phyloP scores from a whole-genome alignment of 148 eudicot species.

The Nyssa sinensis region DNA sequence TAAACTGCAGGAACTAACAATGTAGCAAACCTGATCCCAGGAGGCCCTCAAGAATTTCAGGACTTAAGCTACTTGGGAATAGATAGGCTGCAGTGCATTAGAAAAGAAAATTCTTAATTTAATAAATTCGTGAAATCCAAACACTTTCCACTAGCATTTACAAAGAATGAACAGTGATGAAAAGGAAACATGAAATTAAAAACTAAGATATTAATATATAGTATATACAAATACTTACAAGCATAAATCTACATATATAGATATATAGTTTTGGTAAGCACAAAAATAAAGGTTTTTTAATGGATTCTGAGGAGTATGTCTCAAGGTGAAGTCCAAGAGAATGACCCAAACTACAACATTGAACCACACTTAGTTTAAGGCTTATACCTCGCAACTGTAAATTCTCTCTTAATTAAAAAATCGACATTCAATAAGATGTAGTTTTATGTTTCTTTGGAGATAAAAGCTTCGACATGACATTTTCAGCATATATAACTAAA shows the following conservation, averaged over 20 bases:
- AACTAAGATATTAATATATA: neutral
- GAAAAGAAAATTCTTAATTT: neutral
- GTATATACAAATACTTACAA: too few relatives aligned
- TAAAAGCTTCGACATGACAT: neutral
- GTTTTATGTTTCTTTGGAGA: neutral
- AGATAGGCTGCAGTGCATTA: slow-evolving; percentile 65
- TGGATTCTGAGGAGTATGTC: neutral
- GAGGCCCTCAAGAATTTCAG: slow-evolving; percentile 95
- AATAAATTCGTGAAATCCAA: neutral
- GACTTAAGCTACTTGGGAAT: slow-evolving; percentile 78
- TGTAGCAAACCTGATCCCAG: slow-evolving; percentile 69
- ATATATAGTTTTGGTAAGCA: too few relatives aligned
- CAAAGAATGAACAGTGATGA: neutral
- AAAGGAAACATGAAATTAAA: neutral
- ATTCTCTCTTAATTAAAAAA: neutral
- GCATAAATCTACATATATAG: neutral
- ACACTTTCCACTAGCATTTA: neutral
- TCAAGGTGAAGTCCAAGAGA: neutral
- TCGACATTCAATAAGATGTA: neutral
- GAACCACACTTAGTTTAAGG: neutral
- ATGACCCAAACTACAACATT: neutral
- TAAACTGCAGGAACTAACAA: neutral
- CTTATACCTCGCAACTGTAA: neutral
- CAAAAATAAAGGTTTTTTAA: neutral
- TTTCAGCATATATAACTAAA: neutral